phyloP scores from a whole-genome alignment of 176 grass and related monocot genomes.

The Aegilops umbellulata region DNA sequence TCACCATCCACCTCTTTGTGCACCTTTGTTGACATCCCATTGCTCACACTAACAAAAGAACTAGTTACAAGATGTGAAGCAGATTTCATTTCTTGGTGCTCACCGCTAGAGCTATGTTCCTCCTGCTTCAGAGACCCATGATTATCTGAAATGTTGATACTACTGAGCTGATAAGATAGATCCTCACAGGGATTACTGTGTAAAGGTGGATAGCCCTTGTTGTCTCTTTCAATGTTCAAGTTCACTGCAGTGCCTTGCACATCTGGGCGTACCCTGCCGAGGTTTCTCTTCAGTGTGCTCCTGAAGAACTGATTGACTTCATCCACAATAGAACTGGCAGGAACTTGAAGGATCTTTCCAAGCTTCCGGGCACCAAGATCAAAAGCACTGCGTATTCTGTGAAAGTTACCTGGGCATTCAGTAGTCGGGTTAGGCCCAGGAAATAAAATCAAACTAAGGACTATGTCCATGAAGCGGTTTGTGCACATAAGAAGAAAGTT shows the following conservation, averaged over 20 bases:
- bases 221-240: constrained; percentile 25
- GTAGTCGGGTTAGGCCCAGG: neutral
- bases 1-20: neutral
- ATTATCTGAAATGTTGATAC: constrained; percentile 43
- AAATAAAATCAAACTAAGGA: neutral
- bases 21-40: neutral
- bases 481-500: neutral
- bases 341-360: constrained; percentile 57
- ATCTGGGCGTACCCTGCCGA: constrained; percentile 46
- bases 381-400: constrained; percentile 87
- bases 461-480: neutral
- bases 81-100: constrained; percentile 4
- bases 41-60: constrained; percentile 14
- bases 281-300: constrained; percentile 67
- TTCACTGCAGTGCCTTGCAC: constrained; percentile 21
- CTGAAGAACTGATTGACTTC: constrained; percentile 80
- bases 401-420: constrained; percentile 63
- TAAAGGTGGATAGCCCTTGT: constrained; percentile 1
- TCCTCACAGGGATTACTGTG: constrained; percentile 8
- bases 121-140: constrained; percentile 26
- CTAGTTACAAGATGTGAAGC: constrained; percentile 28
- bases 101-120: constrained; percentile 13
- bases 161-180: constrained; percentile 42
- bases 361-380: constrained; percentile 80
- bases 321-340: constrained; percentile 39